Evolutionary conservation across 2,329 filamentous ascomycete genomes (phyloP), one percentile per base, ranked within the genome.

Genomic region (Fusarium nodosum): DNA sequence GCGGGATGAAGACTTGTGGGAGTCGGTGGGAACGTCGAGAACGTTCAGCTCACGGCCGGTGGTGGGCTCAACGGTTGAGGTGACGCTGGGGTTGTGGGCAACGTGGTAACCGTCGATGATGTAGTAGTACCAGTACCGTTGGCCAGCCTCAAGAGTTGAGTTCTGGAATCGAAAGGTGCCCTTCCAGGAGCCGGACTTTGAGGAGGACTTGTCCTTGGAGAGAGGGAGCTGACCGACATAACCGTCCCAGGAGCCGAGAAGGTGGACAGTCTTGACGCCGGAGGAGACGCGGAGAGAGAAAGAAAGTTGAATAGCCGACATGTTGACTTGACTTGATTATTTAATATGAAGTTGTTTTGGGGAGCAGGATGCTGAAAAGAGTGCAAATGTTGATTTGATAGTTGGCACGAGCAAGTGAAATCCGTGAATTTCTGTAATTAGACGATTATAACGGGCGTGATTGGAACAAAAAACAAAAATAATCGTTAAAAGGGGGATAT

Each of bases 81-180:
- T 86, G 80, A 94, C 91, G 80, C 92, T 93, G 74, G 95, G 94
- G 84, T 98, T 96, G 87, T 98, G 95, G 67, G 94, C 94, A 80
- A 97, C 91, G 82, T 97, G 94, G 89, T 97, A 97, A 75, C 96
- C 96, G 81, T 99, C 96, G 82, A 98, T 96, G 90, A 98, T 97
- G 88, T 97, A 99, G 90, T 99, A 99, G 90, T 98, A 99, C 96
- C 96, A 99, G 90, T 98, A 98, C 79, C 95, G 91, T 80, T 93
- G 90, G 80, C 95, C 94, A 76, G 93, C 86, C 85, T 95, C 90
- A 76, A 98, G 88, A 64, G 93, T 95, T 68, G 89, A 84, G 79
- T 91, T 91, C 83, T 96, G 92, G 85, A 99, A 97, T 84, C 93
- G 91, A 87, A 99, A 97, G 77, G 93, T 97, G 78, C 95, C 96